Conservation (phyloP, 768 basidiomycete genomes). For the Mycena alexandri region DNA sequence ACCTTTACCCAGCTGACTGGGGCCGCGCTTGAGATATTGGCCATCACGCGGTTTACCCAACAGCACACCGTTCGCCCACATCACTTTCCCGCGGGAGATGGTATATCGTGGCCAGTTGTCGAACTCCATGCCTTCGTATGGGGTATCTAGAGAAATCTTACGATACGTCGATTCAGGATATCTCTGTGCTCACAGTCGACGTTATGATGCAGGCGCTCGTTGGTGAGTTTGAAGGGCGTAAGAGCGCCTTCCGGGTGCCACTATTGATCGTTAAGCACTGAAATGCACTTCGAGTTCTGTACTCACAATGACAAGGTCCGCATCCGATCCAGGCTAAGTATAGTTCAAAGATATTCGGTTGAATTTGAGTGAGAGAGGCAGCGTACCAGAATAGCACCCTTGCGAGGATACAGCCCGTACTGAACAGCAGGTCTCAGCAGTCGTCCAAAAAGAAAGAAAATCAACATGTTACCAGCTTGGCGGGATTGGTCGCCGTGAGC, state of each 20-base stretch:
- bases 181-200: conserved; percentile 12
- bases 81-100: conserved; percentile 5
- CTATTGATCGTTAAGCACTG: not conserved
- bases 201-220: conserved; percentile 20
- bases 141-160: not conserved
- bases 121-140: conserved; percentile 22
- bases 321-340: conserved; percentile 18
- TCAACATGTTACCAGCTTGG: conserved; percentile 3
- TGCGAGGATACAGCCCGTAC: conserved; percentile 24
- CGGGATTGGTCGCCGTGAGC: conserved; percentile 15
- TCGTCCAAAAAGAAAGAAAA: not conserved
- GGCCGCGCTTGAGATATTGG: conserved; percentile 16
- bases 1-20: conserved; percentile 17
- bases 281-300: not conserved
- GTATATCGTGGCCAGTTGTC: conserved; percentile 20
- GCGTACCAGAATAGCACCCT: conserved; percentile 17
- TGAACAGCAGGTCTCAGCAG: not conserved
- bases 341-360: not conserved
- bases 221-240: conserved; percentile 12
- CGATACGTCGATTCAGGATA: too few relatives aligned
- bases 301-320: conserved; percentile 19
- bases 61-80: conserved; percentile 14
- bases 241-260: conserved; percentile 19
- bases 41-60: conserved; percentile 16
- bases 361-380: not conserved